Base-by-base conservation (phyloP, 2,329 filamentous ascomycete species). In the Metarhizium guizhouense region DNA sequence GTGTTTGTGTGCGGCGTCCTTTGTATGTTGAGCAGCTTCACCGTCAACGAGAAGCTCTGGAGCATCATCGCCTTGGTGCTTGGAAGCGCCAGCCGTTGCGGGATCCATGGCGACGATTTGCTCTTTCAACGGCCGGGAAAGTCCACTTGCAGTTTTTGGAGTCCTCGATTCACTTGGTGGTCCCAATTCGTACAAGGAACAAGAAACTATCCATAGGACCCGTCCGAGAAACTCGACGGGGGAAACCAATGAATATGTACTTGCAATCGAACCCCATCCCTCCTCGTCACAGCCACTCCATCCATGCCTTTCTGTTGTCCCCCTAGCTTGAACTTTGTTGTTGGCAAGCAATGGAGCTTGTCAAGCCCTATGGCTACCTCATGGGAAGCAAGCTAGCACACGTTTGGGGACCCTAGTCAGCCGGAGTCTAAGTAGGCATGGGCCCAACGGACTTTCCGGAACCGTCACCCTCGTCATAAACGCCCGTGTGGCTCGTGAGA, bases 401-500 rank as follows among this genome's bases (percentile, higher is more conserved):
- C 16, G 40, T 16, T 14, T 47, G 51, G 42, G 51, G 29, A 45
- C 29, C 40, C 51, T 13, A 34, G 32, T 34, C 32, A 7, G 32
- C 32, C 32, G 10, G 32, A 7, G 32, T 34, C 25, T 25, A n/a
- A n/a, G n/a, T n/a, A 25, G 34, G 13, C 34, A 8, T 10, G 30
- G 43, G 14, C 40, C 40, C 30, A 34, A 38, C 52, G 52, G 43
- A 48, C 43, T 34, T 54, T 54, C 43, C 52, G 52, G 52, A 54
- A 54, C 32, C 32, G 43, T 38, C 32, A 18, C 38, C 43, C 29
- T 54, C 25, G 25, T 25, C 25, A 25, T 4, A 25, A 25, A 25
- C 25, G 25, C 25, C 25, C 25, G 25, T 25, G 25, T 25, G 25
- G 25, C 25, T 25, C 25, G 25, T 25, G 25, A 25, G 25, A 25